Evolutionary conservation across 2,329 filamentous ascomycete species (phyloP), one percentile per base, ranked within the genome.

Genomic region (Grosmannia serpens): DNA sequence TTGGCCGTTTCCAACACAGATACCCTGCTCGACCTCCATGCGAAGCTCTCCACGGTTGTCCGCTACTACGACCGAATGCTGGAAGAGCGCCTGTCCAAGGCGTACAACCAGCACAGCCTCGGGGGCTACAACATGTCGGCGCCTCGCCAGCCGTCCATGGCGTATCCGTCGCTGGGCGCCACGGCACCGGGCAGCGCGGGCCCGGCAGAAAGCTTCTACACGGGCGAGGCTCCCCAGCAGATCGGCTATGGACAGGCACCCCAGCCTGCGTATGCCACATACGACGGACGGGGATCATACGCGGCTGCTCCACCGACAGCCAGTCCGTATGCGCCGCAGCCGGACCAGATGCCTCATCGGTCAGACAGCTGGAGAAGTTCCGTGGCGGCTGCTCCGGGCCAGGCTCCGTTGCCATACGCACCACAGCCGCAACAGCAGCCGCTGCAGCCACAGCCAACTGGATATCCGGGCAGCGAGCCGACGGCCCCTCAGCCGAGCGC

Each of bases 21-120:
- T 70, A 94, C 92, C 0, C 79, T 99, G 11, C 81, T 97, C 27
- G 94, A 99, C 70, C 77, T 99, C 0, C 94, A 99, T 69, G 88
- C 91, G 22, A 99, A 99, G 70, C 77, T 99, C 27, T 94, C 92
- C 0, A 96, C 92, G 0, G 94, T 97, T 29, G 94, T 99, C 6
- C 84, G 94, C 38, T 97, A 97, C 69, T 99, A 99, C 69, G 94
- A 99, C 71, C 85, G 91, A 47, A 97, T 99, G 94, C 80, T 99
- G 20, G 94, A 99, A 72, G 94, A 99, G 63, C 85, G 94, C 46
- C 78, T 99, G 29, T 95, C 91, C 10, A 95, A 88, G 70, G 92
- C 94, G 1, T 97, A 97, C 70, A 88, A 85, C 63, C 89, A 95
- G 67, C 88, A 92, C 66, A 85, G 73, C 50, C 74, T 90, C 24